Evolutionary conservation across 2,329 filamentous ascomycete genomes (phyloP), one percentile per base, ranked within the genome.

Genomic region (Dryadomyces quercus-mongolicae): DNA sequence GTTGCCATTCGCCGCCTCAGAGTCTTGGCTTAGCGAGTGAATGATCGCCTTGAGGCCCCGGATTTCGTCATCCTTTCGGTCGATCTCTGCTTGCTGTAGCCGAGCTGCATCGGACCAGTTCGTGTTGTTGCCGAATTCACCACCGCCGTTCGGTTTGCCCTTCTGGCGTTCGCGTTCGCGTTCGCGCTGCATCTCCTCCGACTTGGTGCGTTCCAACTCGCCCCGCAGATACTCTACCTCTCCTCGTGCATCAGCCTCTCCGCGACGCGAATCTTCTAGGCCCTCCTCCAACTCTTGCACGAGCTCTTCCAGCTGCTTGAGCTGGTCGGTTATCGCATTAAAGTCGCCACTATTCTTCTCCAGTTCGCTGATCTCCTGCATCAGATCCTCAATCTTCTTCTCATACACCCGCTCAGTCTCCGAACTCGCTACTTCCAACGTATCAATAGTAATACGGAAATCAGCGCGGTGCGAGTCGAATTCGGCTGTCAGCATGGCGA

Each of bases 371-470:
- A 95, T 77, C 63, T 97, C 91, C 56, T 84, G 80, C 70, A 93
- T 80, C 44, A 98, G 71, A 63, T 90, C 88, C 62, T 91, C 86
- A 57, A 97, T 88, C 70, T 88, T 87, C 68, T 89, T 86, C 67
- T 98, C 93, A 66, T 98, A 98, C 15, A 98, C 92, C 25, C 92
- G 80, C 69, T 96, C 87, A 0, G 93, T 98, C 71, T 98, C 93
- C 0, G 90, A 87, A 65, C 90, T 95, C 2, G 93, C 94, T 72
- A 97, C 81, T 68, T 98, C 93, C 51, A 98, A 75, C 0, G 92
- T 95, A 70, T 98, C 93, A 58, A 98, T 93, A 18, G 93, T 98
- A 67, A 88, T 95, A 60, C 93, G 78, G 70, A 98, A 98, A 68
- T 98, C 93, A 18, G 93, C 92, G 56, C 93, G 81, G 66, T 98